Percentiles rank a stretch among this genome's conserved stretches.
phyloP scores from a whole-genome alignment of 1,284 basidiomycete species.

The Lignosus rhinocerotis region DNA sequence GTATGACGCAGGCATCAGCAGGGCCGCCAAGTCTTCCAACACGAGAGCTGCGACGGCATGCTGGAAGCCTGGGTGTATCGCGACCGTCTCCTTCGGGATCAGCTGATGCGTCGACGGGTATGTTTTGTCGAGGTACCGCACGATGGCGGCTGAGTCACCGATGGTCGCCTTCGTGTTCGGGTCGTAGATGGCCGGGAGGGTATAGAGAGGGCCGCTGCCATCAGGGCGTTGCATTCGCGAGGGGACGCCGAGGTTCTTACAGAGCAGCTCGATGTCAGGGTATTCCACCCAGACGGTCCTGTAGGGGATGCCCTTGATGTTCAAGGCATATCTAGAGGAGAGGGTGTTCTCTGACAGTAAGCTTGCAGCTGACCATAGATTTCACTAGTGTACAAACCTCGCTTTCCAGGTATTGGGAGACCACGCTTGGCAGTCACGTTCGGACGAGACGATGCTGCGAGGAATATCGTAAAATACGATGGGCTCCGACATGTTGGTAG shows the following conservation, averaged over 20 bases:
- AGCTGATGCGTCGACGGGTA: conserved; percentile 28
- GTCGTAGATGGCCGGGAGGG: conserved; percentile 31
- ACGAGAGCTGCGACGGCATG: conserved; percentile 11
- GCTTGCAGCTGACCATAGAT: not conserved
- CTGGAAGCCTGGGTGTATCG: conserved; percentile 31
- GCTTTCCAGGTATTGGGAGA: conserved; percentile 35
- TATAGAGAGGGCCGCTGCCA: conserved; percentile 27
- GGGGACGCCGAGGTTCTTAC: conserved; percentile 27
- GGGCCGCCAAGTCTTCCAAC: not conserved
- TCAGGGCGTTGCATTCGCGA: conserved; percentile 17
- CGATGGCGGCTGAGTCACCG: conserved; percentile 34
- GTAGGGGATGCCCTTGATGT: conserved; percentile 32
- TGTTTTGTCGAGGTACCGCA: conserved; percentile 32
- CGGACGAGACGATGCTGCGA: conserved; percentile 1
- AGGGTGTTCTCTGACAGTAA: not conserved
- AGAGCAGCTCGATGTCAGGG: conserved; percentile 31
- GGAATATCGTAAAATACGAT: conserved; percentile 36
- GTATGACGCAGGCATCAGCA: conserved; percentile 9
- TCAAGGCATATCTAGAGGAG: conserved; percentile 27
- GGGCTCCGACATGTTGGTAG: conserved; percentile 6
- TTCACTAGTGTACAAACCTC: conserved; percentile 22
- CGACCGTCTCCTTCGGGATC: conserved; percentile 21
- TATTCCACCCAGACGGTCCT: conserved; percentile 34
- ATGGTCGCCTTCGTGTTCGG: conserved; percentile 25
- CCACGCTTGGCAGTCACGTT: conserved; percentile 23